Conservation (phyloP, 441 rosid genomes). For the Melastoma candidum region DNA sequence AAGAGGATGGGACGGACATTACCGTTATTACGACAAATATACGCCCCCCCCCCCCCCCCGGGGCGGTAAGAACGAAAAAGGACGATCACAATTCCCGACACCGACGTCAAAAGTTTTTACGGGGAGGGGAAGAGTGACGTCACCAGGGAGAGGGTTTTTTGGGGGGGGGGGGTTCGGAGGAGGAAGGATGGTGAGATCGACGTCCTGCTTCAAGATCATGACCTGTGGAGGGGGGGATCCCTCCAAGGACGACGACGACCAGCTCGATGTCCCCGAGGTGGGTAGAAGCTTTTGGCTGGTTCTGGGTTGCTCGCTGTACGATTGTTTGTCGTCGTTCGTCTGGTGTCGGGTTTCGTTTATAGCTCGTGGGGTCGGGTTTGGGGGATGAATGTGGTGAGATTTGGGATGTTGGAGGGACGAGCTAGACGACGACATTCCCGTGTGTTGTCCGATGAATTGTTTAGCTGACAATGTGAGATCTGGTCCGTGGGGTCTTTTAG, state of each 20-base stretch:
- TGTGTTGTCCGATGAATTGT: neutral
- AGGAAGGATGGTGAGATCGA: constrained; percentile 61
- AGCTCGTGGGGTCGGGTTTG: neutral
- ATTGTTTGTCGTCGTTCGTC: neutral
- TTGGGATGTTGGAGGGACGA: neutral
- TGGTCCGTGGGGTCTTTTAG: neutral
- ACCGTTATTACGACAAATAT: too few species aligned
- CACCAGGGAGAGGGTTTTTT: too few species aligned
- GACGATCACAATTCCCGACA: too few species aligned
- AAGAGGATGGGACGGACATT: too few species aligned
- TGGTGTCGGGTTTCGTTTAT: neutral
- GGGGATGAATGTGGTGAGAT: neutral
- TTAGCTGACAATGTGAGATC: neutral
- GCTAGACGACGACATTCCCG: neutral
- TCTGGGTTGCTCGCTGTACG: neutral
- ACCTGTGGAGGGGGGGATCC: constrained; percentile 55
- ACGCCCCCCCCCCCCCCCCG: too few species aligned
- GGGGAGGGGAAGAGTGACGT: too few species aligned
- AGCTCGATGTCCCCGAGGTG: constrained; percentile 49
- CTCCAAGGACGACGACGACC: constrained; percentile 25
- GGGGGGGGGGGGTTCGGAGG: neutral
- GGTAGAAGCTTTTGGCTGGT: constrained; percentile 5
- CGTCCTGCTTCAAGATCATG: constrained; percentile 76
- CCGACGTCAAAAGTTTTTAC: too few species aligned
- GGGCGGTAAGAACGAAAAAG: too few species aligned